These are phyloP conservation scores for Zymoseptoria tritici DNA, from an alignment of 2,329 filamentous ascomycete species.

Conservation along the genomic window DNA sequence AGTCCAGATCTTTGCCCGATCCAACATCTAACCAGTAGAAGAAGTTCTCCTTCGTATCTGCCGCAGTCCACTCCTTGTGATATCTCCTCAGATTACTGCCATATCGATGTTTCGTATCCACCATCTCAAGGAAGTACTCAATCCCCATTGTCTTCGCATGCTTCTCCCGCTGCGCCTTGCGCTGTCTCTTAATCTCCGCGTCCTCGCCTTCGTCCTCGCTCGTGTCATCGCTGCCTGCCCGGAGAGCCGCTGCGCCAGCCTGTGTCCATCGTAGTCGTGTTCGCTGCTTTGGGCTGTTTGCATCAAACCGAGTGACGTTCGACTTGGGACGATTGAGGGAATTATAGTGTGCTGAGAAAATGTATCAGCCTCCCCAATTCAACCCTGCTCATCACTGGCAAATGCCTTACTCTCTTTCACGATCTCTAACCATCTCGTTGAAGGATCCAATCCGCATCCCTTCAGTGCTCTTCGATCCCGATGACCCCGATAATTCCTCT, in stretches of 20 bases:
- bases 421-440: slow-evolving; percentile 63
- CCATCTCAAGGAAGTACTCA: slow-evolving; percentile 78
- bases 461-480: slow-evolving; percentile 61
- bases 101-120: slow-evolving; percentile 68
- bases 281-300: slow-evolving; percentile 5
- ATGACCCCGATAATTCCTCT: slow-evolving; percentile 69
- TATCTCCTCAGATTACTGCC: slow-evolving; percentile 75
- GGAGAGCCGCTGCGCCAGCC: slow-evolving; percentile 59
- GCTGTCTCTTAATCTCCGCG: slow-evolving; percentile 26
- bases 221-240: slow-evolving; percentile 62
- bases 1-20: slow-evolving; percentile 61
- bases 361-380: slow-evolving; percentile 18
- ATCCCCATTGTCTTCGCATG: slow-evolving; percentile 74
- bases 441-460: slow-evolving; percentile 62
- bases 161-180: slow-evolving; percentile 52
- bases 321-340: slow-evolving; percentile 42
- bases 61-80: slow-evolving; percentile 74
- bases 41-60: slow-evolving; percentile 75
- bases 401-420: slow-evolving; percentile 21
- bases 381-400: slow-evolving; percentile 26
- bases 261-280: slow-evolving; percentile 68
- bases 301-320: slow-evolving; percentile 29
- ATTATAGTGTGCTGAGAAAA: slow-evolving; percentile 45
- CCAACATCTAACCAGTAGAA: slow-evolving; percentile 91
- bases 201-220: slow-evolving; percentile 33